A percentile compares a stretch with the other conserved stretches of the same genome.
Evolutionary conservation across 2,329 filamentous ascomycete genomes (phyloP).

Genomic region (Ophiostoma populinum): DNA sequence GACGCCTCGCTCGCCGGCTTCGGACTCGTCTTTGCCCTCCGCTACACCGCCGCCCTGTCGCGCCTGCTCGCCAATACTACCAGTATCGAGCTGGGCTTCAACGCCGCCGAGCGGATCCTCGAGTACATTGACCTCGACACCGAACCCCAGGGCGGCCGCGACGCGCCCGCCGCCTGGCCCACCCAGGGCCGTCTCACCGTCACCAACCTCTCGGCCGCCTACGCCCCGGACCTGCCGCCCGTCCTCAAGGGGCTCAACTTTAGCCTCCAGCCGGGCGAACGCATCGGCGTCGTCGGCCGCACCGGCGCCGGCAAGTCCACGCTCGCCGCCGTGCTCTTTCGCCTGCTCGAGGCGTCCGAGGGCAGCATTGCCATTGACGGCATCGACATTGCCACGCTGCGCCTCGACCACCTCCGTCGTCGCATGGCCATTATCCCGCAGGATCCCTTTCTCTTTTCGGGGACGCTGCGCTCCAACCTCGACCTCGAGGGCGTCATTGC

Average conservation of each 20-base stretch:
- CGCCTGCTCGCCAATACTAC: constrained; percentile 20
- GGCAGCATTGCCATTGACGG: constrained; percentile 29
- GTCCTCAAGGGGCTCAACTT: constrained; percentile 23
- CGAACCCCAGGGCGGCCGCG: constrained; percentile 19
- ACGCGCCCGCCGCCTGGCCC: constrained; percentile 25
- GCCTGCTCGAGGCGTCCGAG: constrained; percentile 29
- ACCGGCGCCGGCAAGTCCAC: constrained; percentile 50
- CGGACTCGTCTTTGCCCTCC: constrained; percentile 22
- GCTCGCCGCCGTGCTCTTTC: constrained; percentile 47
- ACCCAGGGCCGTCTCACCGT: constrained; percentile 22
- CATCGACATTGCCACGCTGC: constrained; percentile 37
- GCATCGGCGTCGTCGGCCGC: constrained; percentile 46
- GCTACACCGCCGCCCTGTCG: constrained; percentile 19
- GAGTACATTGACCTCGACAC: constrained; percentile 24
- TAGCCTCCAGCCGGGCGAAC: constrained; percentile 31
- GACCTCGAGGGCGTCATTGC: constrained; percentile 44
- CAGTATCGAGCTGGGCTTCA: constrained; percentile 24
- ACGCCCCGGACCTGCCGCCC: constrained; percentile 20
- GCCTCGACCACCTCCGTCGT: constrained; percentile 41
- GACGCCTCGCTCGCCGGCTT: constrained; percentile 24
- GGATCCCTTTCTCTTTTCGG: constrained; percentile 48
- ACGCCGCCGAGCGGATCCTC: constrained; percentile 24
- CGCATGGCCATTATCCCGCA: constrained; percentile 50
- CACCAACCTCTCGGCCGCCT: constrained; percentile 20
- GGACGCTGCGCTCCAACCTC: constrained; percentile 44